Base-by-base conservation (phyloP, 345 rosid genomes). In the Euphorbia tirucalli region DNA sequence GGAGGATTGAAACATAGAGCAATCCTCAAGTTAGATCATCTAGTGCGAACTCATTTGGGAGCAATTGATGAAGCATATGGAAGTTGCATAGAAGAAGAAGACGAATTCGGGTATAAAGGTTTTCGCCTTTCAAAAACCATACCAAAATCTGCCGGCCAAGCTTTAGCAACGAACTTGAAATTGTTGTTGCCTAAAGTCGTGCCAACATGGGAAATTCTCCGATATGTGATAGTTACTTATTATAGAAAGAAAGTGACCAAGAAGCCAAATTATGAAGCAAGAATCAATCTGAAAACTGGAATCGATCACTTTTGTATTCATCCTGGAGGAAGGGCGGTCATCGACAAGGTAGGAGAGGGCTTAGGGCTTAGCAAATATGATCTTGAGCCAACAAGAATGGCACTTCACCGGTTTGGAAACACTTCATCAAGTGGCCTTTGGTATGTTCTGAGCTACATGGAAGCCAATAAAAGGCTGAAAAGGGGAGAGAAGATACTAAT, bases 131-230 rank as follows among this genome's bases (percentile, higher is more conserved):
- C 66, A 16, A 80, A 68, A 70, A 74, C 37, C 37, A 69, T 80
- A 22, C 21, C 70, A 18, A 71, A 71, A 19, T 75, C 73, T 2
- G 86, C 79, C 6, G 22, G 10, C 37, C 57, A 57, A 11, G 78
- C 83, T 30, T 60, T 83, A 10, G 41, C 69, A 37, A 41, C 27
- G 11, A 79, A 83, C 61, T 28, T 83, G 14, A 44, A 30, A 19
- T 15, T 16, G 0, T 30, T 80, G 6, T n/a, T 65, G 3, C 80
- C 80, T 18, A 59, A 66, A 79, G 79, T 91, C 28, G 69, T 89
- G 11, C 93, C 97, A 0, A 31, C 74, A 11, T 71, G 65, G 68
- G 90, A 90, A 64, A 30, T 65, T 11, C 48, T 73, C 58, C 76
- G 65, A n/a, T 44, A 65, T 28, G 1, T 4, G n/a, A 21, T 62